Percentiles rank a stretch among this genome's conserved stretches.
These are phyloP conservation scores for Yamadazyma laniorum DNA, from an alignment of 805 yeast species.

Conservation along the genomic window DNA sequence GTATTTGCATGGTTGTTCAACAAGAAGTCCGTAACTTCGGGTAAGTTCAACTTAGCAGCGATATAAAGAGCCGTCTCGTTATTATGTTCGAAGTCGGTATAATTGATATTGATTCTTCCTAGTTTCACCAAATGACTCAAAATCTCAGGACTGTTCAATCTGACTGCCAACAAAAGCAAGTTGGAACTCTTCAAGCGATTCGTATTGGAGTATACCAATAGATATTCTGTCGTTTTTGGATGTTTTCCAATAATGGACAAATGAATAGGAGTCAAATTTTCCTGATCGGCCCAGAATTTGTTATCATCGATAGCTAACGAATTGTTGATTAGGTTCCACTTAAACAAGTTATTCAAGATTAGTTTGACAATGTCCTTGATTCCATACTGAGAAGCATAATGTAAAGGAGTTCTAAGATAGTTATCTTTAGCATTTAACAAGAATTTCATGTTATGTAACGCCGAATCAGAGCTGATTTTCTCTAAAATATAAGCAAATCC, in stretches of 20 bases:
- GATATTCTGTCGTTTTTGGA: slow-evolving; percentile 65
- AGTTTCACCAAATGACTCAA: slow-evolving; percentile 51
- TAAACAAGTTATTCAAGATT: slow-evolving; percentile 52
- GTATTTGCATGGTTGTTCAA: slow-evolving; percentile 63
- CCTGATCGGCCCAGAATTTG: slow-evolving; percentile 71
- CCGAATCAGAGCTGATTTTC: slow-evolving; percentile 30
- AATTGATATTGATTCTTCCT: slow-evolving; percentile 64
- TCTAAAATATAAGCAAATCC: slow-evolving; percentile 61
- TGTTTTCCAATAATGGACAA: slow-evolving; percentile 81
- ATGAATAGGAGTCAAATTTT: slow-evolving; percentile 77
- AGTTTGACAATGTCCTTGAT: slow-evolving; percentile 59
- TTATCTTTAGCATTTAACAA: slow-evolving; percentile 65
- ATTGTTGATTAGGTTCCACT: slow-evolving; percentile 58
- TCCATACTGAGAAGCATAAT: slow-evolving; percentile 88
- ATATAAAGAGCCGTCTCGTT: slow-evolving; percentile 81
- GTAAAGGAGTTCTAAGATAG: slow-evolving; percentile 81
- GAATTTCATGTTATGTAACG: slow-evolving; percentile 14
- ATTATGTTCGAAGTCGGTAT: slow-evolving; percentile 52
- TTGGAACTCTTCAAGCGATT: slow-evolving; percentile 50
- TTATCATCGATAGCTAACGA: slow-evolving; percentile 54
- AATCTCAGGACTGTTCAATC: slow-evolving; percentile 60
- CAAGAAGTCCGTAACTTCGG: slow-evolving; percentile 52
- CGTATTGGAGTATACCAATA: slow-evolving; percentile 47
- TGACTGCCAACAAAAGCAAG: slow-evolving; percentile 63
- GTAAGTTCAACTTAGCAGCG: slow-evolving; percentile 64